Conservation (phyloP, 768 basidiomycete species). For the Boletus subparvulus region DNA sequence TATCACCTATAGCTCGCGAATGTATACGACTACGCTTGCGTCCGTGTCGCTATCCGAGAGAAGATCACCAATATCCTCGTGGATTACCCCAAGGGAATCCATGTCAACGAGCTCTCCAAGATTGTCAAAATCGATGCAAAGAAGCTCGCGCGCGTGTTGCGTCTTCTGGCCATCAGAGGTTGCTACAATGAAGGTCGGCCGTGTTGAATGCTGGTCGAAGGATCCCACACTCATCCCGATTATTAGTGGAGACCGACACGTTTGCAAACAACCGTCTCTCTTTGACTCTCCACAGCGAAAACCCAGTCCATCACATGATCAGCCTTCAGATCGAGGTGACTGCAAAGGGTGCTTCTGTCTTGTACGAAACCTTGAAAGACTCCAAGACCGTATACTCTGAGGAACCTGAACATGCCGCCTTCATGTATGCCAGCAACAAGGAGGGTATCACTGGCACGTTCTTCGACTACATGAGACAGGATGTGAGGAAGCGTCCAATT, state of each 20-base stretch:
- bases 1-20: constrained; percentile 22
- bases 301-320: constrained; percentile 19
- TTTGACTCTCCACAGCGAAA: constrained; percentile 24
- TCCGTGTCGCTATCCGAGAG: constrained; percentile 29
- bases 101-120: constrained; percentile 29
- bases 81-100: constrained; percentile 31
- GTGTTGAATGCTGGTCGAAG: not conserved
- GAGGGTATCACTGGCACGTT: constrained; percentile 20
- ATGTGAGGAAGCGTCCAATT: constrained; percentile 19
- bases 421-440: constrained; percentile 22
- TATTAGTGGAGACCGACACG: constrained; percentile 28
- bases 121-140: constrained; percentile 18
- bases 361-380: constrained; percentile 31
- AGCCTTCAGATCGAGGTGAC: constrained; percentile 17
- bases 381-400: constrained; percentile 17
- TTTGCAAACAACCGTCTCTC: constrained; percentile 39
- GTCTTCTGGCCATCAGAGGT: constrained; percentile 30
- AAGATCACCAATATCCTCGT: constrained; percentile 30
- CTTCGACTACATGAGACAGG: constrained; percentile 25
- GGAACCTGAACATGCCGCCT: constrained; percentile 19
- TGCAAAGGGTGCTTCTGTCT: constrained; percentile 18
- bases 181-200: constrained; percentile 34
- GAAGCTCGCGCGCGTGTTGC: constrained; percentile 33
- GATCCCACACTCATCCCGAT: not conserved
- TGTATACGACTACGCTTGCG: constrained; percentile 28